A percentile compares a stretch with the other conserved stretches of the same genome.
Evolutionary conservation across 495 filamentous ascomycete genomes (phyloP).

Genomic region (Hypoxylon trugodes): DNA sequence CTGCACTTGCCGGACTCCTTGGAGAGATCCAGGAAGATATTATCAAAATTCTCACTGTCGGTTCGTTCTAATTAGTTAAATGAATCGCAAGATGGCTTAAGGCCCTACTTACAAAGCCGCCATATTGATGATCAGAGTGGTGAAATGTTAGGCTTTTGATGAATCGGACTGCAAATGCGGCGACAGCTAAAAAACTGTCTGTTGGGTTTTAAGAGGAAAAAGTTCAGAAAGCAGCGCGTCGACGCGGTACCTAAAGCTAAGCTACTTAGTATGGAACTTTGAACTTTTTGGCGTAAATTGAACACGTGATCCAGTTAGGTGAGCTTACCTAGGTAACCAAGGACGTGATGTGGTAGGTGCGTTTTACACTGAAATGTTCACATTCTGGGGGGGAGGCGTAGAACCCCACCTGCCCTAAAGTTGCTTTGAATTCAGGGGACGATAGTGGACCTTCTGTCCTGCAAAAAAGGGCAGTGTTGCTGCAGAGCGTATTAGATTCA

Average conservation of each 20-base stretch:
- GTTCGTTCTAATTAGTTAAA: constrained; percentile 11
- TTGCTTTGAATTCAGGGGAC: background rate
- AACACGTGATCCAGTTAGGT: constrained; percentile 18
- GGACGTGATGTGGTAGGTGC: no score
- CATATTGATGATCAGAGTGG: constrained; percentile 19
- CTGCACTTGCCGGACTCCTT: constrained; percentile 89
- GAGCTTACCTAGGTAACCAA: background rate
- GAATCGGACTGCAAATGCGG: background rate
- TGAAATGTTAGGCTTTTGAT: constrained; percentile 5
- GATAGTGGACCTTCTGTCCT: background rate
- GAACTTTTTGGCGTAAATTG: constrained; percentile 27
- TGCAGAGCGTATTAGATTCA: background rate
- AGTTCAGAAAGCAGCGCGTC: constrained; percentile 27
- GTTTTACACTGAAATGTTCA: background rate
- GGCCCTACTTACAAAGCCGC: constrained; percentile 35
- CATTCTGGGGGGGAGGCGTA: background rate
- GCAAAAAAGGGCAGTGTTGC: no score
- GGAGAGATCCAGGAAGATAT: constrained; percentile 93
- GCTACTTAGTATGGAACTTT: no score
- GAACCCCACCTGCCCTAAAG: constrained; percentile 2
- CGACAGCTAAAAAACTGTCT: constrained; percentile 11
- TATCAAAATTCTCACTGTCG: constrained; percentile 86
- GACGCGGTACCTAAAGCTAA: constrained; percentile 26
- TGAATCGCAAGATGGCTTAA: background rate
- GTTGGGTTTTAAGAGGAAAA: background rate